Evolutionary conservation across 1,139 yeast genomes (phyloP), one percentile per base, ranked within the genome.

Genomic region (Taphrina deformans): DNA sequence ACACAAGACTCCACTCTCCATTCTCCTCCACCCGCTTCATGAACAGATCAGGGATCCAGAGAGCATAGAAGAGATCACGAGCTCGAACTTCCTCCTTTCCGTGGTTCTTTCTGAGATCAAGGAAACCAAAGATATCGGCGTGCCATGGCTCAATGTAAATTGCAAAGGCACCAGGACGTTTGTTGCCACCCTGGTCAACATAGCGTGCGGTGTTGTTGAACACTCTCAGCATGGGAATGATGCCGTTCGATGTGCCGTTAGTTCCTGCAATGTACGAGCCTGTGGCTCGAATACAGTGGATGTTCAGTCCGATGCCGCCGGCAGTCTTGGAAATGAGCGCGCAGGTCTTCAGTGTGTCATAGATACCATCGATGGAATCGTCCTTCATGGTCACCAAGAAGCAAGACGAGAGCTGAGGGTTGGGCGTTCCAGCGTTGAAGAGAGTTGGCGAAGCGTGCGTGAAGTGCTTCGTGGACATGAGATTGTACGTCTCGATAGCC

Each of bases 181-280:
- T 90, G 80, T 89, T 89, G 72, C 96, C 96, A 75, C 96, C 96
- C 79, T 89, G 96, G 73, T 89, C 96, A 60, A 89, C 96, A 72
- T 89, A 89, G 74, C 96, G 83, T 35, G 96, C 96, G 66, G 96
- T 89, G 78, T 89, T 89, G 80, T 89, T 89, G 80, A 84, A 89
- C 29, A 89, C 96, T 72, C 96, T 84, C 66, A 89, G 82, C 96
- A 89, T 89, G 58, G 96, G 96, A 68, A 89, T 86, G 69, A 89
- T 81, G 69, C 96, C 96, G 72, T 87, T 89, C 29, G 96, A 88
- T 40, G 92, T 86, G 72, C 96, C 96, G 73, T 89, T 89, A 21
- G 96, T 87, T 71, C 95, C 92, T 67, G 96, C 90, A 75, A 89
- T 89, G 75, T 87, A 87, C 18, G 96, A 86, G 51, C 96, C 96